A percentile compares a stretch with the other conserved stretches of the same genome.
phyloP scores from a whole-genome alignment of 768 basidiomycete species.

The Lactarius quietus region DNA sequence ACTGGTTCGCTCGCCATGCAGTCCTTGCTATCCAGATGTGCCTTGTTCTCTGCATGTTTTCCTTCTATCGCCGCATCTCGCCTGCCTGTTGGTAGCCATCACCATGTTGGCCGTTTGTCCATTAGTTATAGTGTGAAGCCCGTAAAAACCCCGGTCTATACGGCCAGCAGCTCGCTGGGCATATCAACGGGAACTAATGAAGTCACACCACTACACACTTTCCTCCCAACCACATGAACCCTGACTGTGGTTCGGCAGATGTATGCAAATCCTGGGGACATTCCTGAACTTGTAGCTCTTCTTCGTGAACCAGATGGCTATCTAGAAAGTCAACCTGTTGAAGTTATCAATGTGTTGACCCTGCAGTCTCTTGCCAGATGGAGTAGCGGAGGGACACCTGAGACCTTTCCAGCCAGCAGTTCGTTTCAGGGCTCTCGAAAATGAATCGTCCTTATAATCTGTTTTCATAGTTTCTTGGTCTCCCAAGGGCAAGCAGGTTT shows the following conservation, averaged over 20 bases:
- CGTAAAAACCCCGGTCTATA: too few species aligned
- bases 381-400: slow-evolving; percentile 47
- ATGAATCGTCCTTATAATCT: slow-evolving; percentile 19
- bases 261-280: slow-evolving; percentile 59
- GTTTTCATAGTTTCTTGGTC: slow-evolving; percentile 68
- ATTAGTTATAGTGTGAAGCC: too few species aligned
- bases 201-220: slow-evolving; percentile 47
- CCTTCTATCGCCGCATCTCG: too few species aligned
- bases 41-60: too few species aligned
- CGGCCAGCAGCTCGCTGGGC: too few species aligned
- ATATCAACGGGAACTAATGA: slow-evolving; percentile 41
- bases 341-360: slow-evolving; percentile 55
- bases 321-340: slow-evolving; percentile 43
- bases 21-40: too few species aligned
- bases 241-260: slow-evolving; percentile 50
- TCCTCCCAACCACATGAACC: slow-evolving; percentile 38
- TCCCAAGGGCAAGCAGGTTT: slow-evolving; percentile 81
- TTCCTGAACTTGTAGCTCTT: slow-evolving; percentile 58
- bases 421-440: slow-evolving; percentile 29
- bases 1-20: too few species aligned
- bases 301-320: slow-evolving; percentile 39
- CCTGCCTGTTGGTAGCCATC: too few species aligned
- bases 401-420: slow-evolving; percentile 58
- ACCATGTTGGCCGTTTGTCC: too few species aligned
- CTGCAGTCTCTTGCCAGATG: slow-evolving; percentile 47